phyloP scores from a whole-genome alignment of 2,329 filamentous ascomycete species.

The Byssothecium circinans region DNA sequence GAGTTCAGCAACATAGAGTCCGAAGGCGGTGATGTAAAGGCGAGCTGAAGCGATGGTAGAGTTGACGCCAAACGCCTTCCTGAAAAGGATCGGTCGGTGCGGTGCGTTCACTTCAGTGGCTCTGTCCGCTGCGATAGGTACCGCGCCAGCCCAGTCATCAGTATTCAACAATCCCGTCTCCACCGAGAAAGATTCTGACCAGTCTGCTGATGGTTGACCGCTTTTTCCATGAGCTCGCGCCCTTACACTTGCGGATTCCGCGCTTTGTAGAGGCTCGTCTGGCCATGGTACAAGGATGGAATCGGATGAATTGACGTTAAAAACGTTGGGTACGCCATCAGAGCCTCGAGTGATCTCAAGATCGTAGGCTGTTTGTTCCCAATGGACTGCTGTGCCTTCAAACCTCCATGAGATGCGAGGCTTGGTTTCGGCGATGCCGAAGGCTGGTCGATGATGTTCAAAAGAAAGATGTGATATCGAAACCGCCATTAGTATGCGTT shows the following conservation, averaged over 20 bases:
- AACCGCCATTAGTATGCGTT: slow-evolving; percentile 39
- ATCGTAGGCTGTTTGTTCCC: slow-evolving; percentile 51
- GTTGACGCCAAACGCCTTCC: slow-evolving; percentile 28
- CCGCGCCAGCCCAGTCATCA: slow-evolving; percentile 36
- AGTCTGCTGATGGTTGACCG: slow-evolving; percentile 19
- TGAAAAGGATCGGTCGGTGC: slow-evolving; percentile 39
- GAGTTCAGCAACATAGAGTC: slow-evolving; percentile 19
- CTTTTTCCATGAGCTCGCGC: slow-evolving; percentile 29
- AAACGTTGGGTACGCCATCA: slow-evolving; percentile 15
- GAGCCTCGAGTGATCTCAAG: slow-evolving; percentile 43
- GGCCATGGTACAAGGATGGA: slow-evolving; percentile 54
- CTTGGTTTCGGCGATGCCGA: slow-evolving; percentile 50
- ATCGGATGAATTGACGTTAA: slow-evolving; percentile 36
- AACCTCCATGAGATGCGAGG: slow-evolving; percentile 55
- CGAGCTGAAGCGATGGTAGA: slow-evolving; percentile 7
- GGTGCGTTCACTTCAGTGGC: slow-evolving; percentile 21
- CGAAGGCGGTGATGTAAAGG: slow-evolving; percentile 20
- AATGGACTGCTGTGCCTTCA: slow-evolving; percentile 42
- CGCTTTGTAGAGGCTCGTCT: slow-evolving; percentile 28
- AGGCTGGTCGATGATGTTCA: slow-evolving; percentile 46
- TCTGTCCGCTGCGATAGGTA: slow-evolving; percentile 24
- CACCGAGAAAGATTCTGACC: slow-evolving; percentile 32
- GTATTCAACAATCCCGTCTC: slow-evolving; percentile 40
- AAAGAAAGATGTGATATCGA: slow-evolving; percentile 46
- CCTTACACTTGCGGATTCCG: slow-evolving; percentile 30